Conservation (phyloP, 192 early-diverging fungal species). For the Umbelopsis vinacea region DNA sequence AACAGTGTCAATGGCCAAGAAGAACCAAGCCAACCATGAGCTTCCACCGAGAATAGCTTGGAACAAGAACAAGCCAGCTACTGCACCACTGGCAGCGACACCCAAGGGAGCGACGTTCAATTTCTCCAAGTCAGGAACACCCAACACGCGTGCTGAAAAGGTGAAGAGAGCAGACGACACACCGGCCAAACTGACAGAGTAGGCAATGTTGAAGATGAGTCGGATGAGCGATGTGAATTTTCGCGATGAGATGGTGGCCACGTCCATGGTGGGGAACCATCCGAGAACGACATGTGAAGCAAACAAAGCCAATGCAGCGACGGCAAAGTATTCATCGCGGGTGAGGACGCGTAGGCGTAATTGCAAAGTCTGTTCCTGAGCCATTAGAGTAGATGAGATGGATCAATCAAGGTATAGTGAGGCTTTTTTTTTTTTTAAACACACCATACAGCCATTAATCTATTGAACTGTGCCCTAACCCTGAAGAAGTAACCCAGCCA, state of each 20-base stretch:
- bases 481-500: not conserved
- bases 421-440: too few species aligned
- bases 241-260: not conserved
- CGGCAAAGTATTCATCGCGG: not conserved
- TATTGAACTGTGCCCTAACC: not conserved
- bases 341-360: constrained; percentile 12
- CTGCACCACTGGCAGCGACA: constrained; percentile 3
- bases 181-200: constrained; percentile 11
- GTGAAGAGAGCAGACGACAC: constrained; percentile 13
- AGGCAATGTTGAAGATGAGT: constrained; percentile 2
- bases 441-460: not conserved
- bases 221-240: constrained; percentile 6
- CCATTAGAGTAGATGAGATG: not conserved
- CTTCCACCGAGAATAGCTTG: constrained; percentile 15
- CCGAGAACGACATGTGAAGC: constrained; percentile 3
- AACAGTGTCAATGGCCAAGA: not conserved
- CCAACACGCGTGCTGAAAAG: not conserved
- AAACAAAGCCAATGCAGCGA: not conserved
- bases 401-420: not conserved
- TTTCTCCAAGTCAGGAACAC: constrained; percentile 10
- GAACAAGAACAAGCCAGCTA: not conserved
- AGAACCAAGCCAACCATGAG: constrained; percentile 13
- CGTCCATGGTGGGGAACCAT: constrained; percentile 1
- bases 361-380: constrained; percentile 20
- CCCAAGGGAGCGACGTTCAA: constrained; percentile 17